Evolutionary conservation across 768 basidiomycete genomes (phyloP), one percentile per base, ranked within the genome.

Genomic region (Tephrocybe sp.): DNA sequence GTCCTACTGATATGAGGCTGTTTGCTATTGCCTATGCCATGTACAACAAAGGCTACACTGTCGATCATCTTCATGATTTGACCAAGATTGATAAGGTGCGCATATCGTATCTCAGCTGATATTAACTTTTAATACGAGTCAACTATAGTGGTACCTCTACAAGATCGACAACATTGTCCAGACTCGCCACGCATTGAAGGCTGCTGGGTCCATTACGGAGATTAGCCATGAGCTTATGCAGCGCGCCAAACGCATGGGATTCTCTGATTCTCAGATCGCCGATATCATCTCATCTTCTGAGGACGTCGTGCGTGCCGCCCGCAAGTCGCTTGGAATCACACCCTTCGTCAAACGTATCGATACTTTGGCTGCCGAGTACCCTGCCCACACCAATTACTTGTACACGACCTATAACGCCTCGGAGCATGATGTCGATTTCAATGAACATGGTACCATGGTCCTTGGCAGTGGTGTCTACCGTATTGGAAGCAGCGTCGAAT

Each of bases 341-440:
- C 97, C 97, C 33, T 98, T 94, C 70, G 97, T 99, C 67, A 99
- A 99, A 72, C 91, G 95, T 58, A 98, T 99, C 70, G 97, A 99
- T 70, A 99, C 97, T 11, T 83, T 99, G 52, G 97, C 97, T 23
- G 97, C 97, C 53, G 97, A 99, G 70, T 99, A 89, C 74, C 97
- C 97, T 20, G 97, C 97, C 1, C 87, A 95, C 69, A 99, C 97
- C 57, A 98, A 98, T 76, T 98, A 98, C 72, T 87, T 99, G 51
- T 99, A 98, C 73, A 98, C 96, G 16, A 98, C 97, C 16, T 99
- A 98, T 78, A 98, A 98, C 62, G 97, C 94, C 2, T 88, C 92
- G 0, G 83, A 87, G 54, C 97, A 99, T 60, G 97, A 99, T 62
- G 87, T 99, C 65, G 82, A 90, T 17, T 98, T 98, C 65, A 77